phyloP scores from a whole-genome alignment of 495 filamentous ascomycete species.

The Cercophora scortea region DNA sequence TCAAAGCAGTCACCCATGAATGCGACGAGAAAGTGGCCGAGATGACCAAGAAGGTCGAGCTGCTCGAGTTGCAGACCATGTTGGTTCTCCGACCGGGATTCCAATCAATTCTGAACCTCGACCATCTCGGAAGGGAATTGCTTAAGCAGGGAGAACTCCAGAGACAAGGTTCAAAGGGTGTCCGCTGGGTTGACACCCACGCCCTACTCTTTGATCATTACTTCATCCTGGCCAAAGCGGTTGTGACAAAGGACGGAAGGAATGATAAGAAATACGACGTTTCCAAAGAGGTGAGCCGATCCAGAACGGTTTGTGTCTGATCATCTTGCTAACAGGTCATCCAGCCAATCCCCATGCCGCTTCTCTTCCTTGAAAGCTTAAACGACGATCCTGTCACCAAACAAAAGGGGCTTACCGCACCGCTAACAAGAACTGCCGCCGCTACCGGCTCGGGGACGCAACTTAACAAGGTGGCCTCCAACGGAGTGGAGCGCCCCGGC shows the following conservation, averaged over 20 bases:
- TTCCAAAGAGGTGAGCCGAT: slow-evolving; percentile 65
- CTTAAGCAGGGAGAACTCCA: slow-evolving; percentile 87
- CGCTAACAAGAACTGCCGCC: slow-evolving; percentile 42
- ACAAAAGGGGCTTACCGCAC: slow-evolving; percentile 72
- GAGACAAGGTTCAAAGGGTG: slow-evolving; percentile 74
- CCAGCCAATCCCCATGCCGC: slow-evolving; percentile 91
- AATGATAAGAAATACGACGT: slow-evolving; percentile 90
- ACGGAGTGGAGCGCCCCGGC: slow-evolving; percentile 44
- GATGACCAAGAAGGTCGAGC: slow-evolving; percentile 81
- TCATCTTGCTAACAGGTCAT: slow-evolving; percentile 2
- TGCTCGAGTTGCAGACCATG: slow-evolving; percentile 76
- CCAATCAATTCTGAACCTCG: slow-evolving; percentile 83
- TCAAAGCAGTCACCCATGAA: slow-evolving; percentile 82
- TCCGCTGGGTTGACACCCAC: slow-evolving; percentile 87
- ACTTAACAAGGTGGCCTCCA: slow-evolving; percentile 42
- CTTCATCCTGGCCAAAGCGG: slow-evolving; percentile 80
- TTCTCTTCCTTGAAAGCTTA: slow-evolving; percentile 82
- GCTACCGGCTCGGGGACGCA: slow-evolving; percentile 41
- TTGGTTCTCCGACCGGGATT: slow-evolving; percentile 79
- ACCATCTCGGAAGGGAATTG: slow-evolving; percentile 84
- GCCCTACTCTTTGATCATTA: slow-evolving; percentile 96
- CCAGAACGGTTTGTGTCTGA: too few relatives aligned
- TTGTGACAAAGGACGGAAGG: slow-evolving; percentile 56
- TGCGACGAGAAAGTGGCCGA: slow-evolving; percentile 94
- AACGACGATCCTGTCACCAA: slow-evolving; percentile 87